Evolutionary conservation across 306 rosid genomes (phyloP), one percentile per base, ranked within the genome.

Genomic region (Cicer cuneatum): DNA sequence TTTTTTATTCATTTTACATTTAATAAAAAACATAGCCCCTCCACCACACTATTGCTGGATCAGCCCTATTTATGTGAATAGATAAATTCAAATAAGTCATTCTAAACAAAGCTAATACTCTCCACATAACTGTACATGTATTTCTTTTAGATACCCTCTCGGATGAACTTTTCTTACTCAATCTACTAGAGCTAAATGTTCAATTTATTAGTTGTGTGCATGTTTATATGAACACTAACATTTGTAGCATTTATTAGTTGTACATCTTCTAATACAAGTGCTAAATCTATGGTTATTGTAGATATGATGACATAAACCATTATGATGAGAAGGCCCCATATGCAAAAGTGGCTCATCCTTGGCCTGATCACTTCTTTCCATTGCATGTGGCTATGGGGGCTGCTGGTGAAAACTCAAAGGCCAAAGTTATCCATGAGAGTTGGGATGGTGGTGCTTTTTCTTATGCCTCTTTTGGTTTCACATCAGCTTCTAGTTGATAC

Each of bases 301-400:
- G 82, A 62, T 80, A 68, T 10, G 85, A 84, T n/a, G 83, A 80
- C 45, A 71, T 84, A 29, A 84, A 84, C 15, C 7, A 69, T 6
- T 80, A 52, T 0, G 87, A 77, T 76, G 78, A 80, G 81, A 77
- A 73, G 13, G 85, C 87, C 1, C 85, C 87, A 33, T 19, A 84
- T 73, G 87, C 75, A 57, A 84, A 73, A 69, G 49, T 73, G 83
- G 85, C 80, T 67, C 87, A 80, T 39, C 84, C 87, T 0, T 45
- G 57, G 78, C 80, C 85, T 0, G 87, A 80, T 68, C 87, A 84
- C 56, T 80, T 80, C 62, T 80, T 72, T 18, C 87, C 87, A 54
- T 69, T 80, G 75, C 85, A 80, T 74, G 87, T 84, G 42, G 87
- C 83, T 39, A 45, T 77, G 85, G 87, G 83, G 10, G 87, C 87